Base-by-base conservation (phyloP, 2,329 filamentous ascomycete genomes). In the Periconia sp. region DNA sequence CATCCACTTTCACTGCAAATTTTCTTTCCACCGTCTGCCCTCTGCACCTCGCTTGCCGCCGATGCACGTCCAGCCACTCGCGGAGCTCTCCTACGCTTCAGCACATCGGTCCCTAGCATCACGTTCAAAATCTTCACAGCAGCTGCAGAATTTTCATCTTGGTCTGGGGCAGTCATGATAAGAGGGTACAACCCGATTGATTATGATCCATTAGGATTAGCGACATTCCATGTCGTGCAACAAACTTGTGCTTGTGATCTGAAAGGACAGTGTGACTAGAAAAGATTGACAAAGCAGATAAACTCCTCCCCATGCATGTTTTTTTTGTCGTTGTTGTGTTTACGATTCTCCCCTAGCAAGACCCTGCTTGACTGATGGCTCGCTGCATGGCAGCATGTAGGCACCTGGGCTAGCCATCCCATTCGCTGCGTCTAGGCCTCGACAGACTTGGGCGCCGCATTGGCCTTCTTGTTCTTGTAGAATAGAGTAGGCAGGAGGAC, bases 401-500 rank as follows among this genome's bases (percentile, higher is more conserved):
- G 31, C 18, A 25, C 18, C 32, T 39, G 11, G 19, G 5, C 8
- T 24, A 11, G 33, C 22, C 19, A 40, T 12, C 22, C 16, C 24
- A 10, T 31, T 5, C 17, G 6, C 21, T 21, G n/a, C 36, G 15
- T 36, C 45, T 53, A 67, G 12, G 56, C 66, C 31, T 69, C 65
- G 28, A 67, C 58, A 5, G 55, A 50, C 62, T 70, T 70, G 44
- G 65, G 56, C 10, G 60, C 59, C 17, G 66, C 59, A 13, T 55
- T 63, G 33, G 68, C 68, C 67, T 72, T 76, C 68, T 72, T 76
- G 56, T 70, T 73, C 71, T 78, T 78, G 63, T 73, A 71, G 66
- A 70, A 78, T 21, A 78, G 66, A 15, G 73, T 75, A 2, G 75
- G 75, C 45, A 78, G 58, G 21, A 78, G 62, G 8, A 73, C 56